Conservation (phyloP, 495 filamentous ascomycete species). For the Trichoderma gamsii region DNA sequence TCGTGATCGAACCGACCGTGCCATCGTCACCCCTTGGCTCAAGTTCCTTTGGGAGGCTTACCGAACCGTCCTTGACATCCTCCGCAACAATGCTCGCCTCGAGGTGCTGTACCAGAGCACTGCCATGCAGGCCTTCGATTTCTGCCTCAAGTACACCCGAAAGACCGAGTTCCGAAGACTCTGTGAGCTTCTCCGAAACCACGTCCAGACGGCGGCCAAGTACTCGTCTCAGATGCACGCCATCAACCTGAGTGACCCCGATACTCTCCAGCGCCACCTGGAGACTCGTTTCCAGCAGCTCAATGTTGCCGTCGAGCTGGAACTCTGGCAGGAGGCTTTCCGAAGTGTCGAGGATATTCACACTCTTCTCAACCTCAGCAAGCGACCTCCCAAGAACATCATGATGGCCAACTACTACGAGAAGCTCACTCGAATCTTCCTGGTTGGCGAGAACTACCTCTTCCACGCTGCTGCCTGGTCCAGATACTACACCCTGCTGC, state of each 20-base stretch:
- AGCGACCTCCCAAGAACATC: conserved; percentile 96
- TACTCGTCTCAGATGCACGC: conserved; percentile 98
- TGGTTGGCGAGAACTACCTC: conserved; percentile 97
- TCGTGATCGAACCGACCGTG: conserved; percentile 90
- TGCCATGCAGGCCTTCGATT: conserved; percentile 95
- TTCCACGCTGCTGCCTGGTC: conserved; percentile 98
- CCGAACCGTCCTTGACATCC: conserved; percentile 93
- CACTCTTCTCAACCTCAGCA: conserved; percentile 96
- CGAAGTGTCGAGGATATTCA: conserved; percentile 98
- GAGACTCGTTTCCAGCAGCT: conserved; percentile 98
- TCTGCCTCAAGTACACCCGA: conserved; percentile 94
- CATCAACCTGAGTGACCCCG: conserved; percentile 95
- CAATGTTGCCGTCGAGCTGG: conserved; percentile 95
- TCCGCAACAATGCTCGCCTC: conserved; percentile 96
- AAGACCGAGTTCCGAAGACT: conserved; percentile 99
- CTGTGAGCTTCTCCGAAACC: conserved; percentile 95
- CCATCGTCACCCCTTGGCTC: conserved; percentile 96
- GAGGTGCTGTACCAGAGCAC: conserved; percentile 98
- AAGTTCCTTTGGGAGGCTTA: conserved; percentile 99
- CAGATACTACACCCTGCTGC: conserved; percentile 92
- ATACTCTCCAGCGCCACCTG: conserved; percentile 92
- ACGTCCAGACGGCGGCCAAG: conserved; percentile 98
- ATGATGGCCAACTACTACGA: conserved; percentile 99
- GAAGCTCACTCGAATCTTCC: conserved; percentile 95
- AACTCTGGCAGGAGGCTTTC: conserved; percentile 99